A percentile compares a stretch with the other conserved stretches of the same genome.
These are phyloP conservation scores for Neurospora crassa DNA, from an alignment of 2,329 filamentous ascomycete species.

Conservation along the genomic window DNA sequence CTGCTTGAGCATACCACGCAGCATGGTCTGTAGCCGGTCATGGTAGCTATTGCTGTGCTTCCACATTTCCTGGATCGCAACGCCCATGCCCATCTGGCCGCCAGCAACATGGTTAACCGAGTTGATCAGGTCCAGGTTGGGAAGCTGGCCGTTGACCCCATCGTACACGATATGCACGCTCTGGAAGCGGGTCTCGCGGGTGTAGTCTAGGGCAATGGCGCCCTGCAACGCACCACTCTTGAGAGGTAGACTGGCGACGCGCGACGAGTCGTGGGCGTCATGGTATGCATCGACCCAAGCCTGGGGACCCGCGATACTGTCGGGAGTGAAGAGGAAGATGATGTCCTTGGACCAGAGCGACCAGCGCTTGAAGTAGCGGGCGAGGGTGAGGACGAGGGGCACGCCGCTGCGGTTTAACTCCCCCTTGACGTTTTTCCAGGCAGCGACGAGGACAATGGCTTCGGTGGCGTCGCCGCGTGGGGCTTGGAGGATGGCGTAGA, in stretches of 20 bases:
- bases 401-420: conserved; percentile 81
- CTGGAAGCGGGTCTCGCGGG: conserved; percentile 75
- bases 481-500: conserved; percentile 88
- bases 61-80: conserved; percentile 79
- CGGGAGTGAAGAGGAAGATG: conserved; percentile 79
- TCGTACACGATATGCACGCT: conserved; percentile 89
- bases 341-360: conserved; percentile 99
- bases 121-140: conserved; percentile 93
- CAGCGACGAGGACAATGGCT: conserved; percentile 84
- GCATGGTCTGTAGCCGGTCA: conserved; percentile 77
- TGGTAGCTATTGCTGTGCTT: conserved; percentile 68
- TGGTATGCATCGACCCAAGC: conserved; percentile 98
- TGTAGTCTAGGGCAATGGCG: conserved; percentile 87
- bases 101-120: conserved; percentile 79
- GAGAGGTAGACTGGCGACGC: conserved; percentile 67
- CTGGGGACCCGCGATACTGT: conserved; percentile 83
- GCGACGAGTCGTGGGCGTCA: conserved; percentile 65
- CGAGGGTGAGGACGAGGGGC: conserved; percentile 73
- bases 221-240: conserved; percentile 93
- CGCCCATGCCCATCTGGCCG: conserved; percentile 84
- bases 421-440: conserved; percentile 75
- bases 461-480: conserved; percentile 94
- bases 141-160: conserved; percentile 88
- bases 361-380: conserved; percentile 95
- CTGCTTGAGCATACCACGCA: conserved; percentile 87